Conservation (phyloP, 192 early-diverging fungal species). For the Podochytrium sp. region DNA sequence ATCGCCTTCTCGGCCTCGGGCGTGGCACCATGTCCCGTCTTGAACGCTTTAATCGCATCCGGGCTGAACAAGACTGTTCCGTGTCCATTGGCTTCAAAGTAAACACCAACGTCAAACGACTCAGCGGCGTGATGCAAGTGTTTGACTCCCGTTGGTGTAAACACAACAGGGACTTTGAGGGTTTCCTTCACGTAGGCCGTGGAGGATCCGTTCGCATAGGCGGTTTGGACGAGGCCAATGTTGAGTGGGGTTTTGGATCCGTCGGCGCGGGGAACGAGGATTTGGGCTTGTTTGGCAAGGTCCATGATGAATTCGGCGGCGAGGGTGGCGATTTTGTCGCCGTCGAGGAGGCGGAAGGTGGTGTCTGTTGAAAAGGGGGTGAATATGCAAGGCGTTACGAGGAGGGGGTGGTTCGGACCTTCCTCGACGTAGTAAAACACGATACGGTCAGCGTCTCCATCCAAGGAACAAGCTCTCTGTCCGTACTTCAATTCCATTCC, state of each 20-base stretch:
- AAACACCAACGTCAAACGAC: slow-evolving; percentile 96
- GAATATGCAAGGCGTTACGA: not conserved
- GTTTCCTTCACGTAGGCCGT: slow-evolving; percentile 89
- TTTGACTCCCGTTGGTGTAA: slow-evolving; percentile 97
- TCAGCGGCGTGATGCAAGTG: slow-evolving; percentile 98
- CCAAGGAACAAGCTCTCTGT: slow-evolving; percentile 86
- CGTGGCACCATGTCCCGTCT: slow-evolving; percentile 57
- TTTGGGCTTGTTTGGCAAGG: slow-evolving; percentile 77
- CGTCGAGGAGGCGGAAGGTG: slow-evolving; percentile 91
- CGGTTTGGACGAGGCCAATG: slow-evolving; percentile 98
- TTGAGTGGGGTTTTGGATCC: slow-evolving; percentile 54
- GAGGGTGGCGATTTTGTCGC: slow-evolving; percentile 98
- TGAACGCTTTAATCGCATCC: slow-evolving; percentile 75
- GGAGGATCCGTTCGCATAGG: slow-evolving; percentile 98
- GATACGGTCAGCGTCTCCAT: slow-evolving; percentile 98
- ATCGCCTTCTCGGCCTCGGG: slow-evolving; percentile 79
- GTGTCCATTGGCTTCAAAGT: slow-evolving; percentile 99
- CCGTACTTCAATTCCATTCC: slow-evolving; percentile 67
- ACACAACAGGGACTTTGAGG: slow-evolving; percentile 92
- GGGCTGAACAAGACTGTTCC: slow-evolving; percentile 96
- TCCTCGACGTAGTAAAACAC: slow-evolving; percentile 92
- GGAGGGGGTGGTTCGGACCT: slow-evolving; percentile 45
- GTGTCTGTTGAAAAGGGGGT: slow-evolving; percentile 44
- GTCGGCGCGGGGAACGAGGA: slow-evolving; percentile 52
- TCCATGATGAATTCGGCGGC: slow-evolving; percentile 94